A percentile compares a stretch with the other conserved stretches of the same genome.
phyloP scores from a whole-genome alignment of 768 basidiomycete genomes.

The Rhizopogon vinicolor region DNA sequence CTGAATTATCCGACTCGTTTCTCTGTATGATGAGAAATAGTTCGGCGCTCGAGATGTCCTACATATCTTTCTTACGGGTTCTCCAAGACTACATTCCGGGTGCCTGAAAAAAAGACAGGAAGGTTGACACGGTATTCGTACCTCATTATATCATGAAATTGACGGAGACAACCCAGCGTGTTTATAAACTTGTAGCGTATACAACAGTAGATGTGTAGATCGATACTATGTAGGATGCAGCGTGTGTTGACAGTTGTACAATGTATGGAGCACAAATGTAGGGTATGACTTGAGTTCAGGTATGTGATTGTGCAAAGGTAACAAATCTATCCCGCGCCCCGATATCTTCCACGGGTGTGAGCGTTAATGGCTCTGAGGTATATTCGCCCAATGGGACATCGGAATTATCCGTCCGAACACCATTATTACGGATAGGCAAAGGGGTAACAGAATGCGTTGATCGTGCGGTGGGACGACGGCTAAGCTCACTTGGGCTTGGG shows the following conservation, averaged over 20 bases:
- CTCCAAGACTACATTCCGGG: too few relatives aligned
- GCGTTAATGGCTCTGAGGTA: constrained; percentile 6
- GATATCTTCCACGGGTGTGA: constrained; percentile 4
- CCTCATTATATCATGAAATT: too few relatives aligned
- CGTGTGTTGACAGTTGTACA: too few relatives aligned
- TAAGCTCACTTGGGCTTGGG: not conserved
- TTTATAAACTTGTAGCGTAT: too few relatives aligned
- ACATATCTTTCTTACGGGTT: too few relatives aligned
- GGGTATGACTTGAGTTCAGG: not conserved
- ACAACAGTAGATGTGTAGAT: not conserved
- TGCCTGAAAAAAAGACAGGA: too few relatives aligned
- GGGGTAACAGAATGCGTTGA: constrained; percentile 1
- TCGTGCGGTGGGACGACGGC: not conserved
- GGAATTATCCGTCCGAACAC: not conserved
- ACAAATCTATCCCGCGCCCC: constrained; percentile 1
- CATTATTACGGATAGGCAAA: not conserved
- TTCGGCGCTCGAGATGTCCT: too few relatives aligned
- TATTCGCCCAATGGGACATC: not conserved
- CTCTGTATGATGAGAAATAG: too few relatives aligned
- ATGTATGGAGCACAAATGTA: not conserved
- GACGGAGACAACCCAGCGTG: too few relatives aligned
- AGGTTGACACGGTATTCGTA: too few relatives aligned
- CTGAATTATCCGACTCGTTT: too few relatives aligned
- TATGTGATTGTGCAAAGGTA: constrained; percentile 1
- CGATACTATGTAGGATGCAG: not conserved